Evolutionary conservation across 371 early-diverging fungal species (phyloP).

Genomic region (Lichtheimia corymbifera): DNA sequence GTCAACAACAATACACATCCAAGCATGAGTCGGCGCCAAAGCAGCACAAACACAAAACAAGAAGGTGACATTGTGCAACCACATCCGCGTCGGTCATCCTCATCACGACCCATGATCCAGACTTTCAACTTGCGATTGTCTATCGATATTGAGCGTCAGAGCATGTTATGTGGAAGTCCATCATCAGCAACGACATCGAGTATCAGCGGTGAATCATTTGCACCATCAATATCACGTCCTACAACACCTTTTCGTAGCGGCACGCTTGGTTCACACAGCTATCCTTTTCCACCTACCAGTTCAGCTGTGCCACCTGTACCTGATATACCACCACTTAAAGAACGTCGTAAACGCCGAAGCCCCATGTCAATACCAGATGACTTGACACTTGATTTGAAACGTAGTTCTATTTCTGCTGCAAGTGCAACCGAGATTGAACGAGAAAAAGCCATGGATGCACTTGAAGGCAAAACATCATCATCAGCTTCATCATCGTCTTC

Average conservation of each 20-base stretch:
- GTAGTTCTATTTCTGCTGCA: neutral
- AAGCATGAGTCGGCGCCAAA: too few species aligned
- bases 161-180: neutral
- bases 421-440: conserved; percentile 1
- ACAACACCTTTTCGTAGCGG: conserved; percentile 15
- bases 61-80: too few species aligned
- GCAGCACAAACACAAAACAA: too few species aligned
- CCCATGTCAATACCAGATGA: conserved; percentile 22
- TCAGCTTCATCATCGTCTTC: neutral
- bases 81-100: too few species aligned
- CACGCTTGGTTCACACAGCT: conserved; percentile 10
- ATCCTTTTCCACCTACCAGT: neutral
- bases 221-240: neutral
- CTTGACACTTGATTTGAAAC: conserved; percentile 3
- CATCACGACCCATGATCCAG: conserved; percentile 1
- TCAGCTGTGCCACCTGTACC: conserved; percentile 10
- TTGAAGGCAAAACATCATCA: conserved; percentile 12
- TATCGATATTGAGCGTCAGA: conserved; percentile 4
- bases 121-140: conserved; percentile 6
- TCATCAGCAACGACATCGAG: neutral
- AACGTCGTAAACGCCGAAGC: conserved; percentile 22
- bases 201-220: neutral
- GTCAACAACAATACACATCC: neutral
- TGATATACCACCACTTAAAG: conserved; percentile 16
- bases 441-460: conserved; percentile 15